phyloP scores from a whole-genome alignment of 73 alveolate species.

The Paramecium primaurelia region DNA sequence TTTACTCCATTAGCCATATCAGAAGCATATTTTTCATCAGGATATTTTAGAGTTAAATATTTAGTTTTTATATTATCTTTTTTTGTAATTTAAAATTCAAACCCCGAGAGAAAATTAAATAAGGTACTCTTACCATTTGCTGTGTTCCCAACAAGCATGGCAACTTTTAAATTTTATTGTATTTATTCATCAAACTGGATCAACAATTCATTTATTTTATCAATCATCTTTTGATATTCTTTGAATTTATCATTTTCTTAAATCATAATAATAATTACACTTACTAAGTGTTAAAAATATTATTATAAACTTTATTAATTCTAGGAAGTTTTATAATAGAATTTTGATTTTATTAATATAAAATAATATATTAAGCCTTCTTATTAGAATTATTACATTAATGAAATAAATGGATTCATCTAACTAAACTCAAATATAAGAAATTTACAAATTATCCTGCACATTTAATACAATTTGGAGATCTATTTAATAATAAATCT shows the following conservation, averaged over 20 bases:
- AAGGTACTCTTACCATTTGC: neutral
- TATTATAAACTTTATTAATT: no score
- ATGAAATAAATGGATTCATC: no score
- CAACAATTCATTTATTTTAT: neutral
- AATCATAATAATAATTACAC: neutral
- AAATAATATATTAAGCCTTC: no score
- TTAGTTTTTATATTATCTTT: neutral
- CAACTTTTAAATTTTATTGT: neutral
- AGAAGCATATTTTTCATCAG: neutral
- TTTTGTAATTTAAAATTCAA: neutral
- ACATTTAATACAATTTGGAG: no score
- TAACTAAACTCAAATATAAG: no score
- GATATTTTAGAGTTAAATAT: neutral
- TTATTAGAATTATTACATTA: no score
- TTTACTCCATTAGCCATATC: neutral
- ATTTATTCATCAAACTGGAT: neutral
- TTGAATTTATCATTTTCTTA: neutral
- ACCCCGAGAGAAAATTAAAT: neutral
- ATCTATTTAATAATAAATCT: no score
- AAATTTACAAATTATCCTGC: no score
- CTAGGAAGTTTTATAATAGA: no score
- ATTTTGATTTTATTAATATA: no score
- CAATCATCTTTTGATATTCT: neutral
- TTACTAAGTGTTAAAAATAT: neutral
- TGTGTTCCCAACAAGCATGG: neutral